Evolutionary conservation across 1,284 basidiomycete species (phyloP).

Genomic region (Ganoderma meredithae): DNA sequence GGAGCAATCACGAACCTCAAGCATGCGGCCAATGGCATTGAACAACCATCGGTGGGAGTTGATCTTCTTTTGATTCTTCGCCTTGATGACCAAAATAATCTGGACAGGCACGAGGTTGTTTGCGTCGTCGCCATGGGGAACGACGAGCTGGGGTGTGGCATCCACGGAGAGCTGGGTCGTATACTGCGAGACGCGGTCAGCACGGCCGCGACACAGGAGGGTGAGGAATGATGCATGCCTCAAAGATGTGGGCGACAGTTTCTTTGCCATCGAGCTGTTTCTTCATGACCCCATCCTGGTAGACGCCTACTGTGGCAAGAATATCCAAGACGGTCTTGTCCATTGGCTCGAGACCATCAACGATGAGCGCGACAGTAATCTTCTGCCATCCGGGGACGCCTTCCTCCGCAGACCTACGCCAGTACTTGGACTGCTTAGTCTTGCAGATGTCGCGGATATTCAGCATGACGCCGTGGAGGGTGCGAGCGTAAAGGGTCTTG

Average conservation of each 20-base stretch:
- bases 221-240: constrained; percentile 54
- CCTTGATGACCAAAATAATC: constrained; percentile 94
- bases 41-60: constrained; percentile 98
- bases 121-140: constrained; percentile 87
- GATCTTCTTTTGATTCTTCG: constrained; percentile 98
- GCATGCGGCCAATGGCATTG: constrained; percentile 90
- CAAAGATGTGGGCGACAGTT: constrained; percentile 91
- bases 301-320: constrained; percentile 87
- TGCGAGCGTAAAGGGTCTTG: constrained; percentile 92
- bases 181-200: constrained; percentile 58
- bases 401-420: constrained; percentile 85
- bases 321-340: constrained; percentile 94
- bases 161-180: constrained; percentile 94
- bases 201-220: background rate
- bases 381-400: constrained; percentile 92
- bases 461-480: constrained; percentile 94
- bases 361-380: constrained; percentile 91
- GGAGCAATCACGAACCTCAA: constrained; percentile 58
- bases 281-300: constrained; percentile 97
- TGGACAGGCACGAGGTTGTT: constrained; percentile 96
- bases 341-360: constrained; percentile 95
- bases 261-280: constrained; percentile 93
- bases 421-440: constrained; percentile 95
- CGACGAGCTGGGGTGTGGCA: constrained; percentile 86
- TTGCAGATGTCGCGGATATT: constrained; percentile 99